Evolutionary conservation across 805 yeast species (phyloP).

Genomic region (Wickerhamomyces bisporus): DNA sequence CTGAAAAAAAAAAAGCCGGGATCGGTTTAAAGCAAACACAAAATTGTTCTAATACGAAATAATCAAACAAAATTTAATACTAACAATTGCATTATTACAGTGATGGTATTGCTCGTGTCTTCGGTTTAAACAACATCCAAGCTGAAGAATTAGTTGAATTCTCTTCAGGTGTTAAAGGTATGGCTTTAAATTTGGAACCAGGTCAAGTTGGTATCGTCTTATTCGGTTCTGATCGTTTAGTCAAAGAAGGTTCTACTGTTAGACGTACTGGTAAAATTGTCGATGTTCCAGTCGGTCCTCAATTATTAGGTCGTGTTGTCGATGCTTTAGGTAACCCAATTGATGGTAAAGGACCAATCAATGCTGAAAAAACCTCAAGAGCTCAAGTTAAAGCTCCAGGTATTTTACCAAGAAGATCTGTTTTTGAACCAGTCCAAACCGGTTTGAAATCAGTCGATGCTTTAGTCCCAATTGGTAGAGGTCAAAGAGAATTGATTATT

Average conservation of each 20-base stretch:
- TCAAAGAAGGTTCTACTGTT: slow-evolving; percentile 99
- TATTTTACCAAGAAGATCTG: slow-evolving; percentile 98
- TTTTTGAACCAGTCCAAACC: slow-evolving; percentile 99
- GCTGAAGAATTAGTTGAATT: slow-evolving; percentile 99
- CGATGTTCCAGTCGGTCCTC: slow-evolving; percentile 98
- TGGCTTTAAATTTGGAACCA: slow-evolving; percentile 99
- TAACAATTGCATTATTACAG: slow-evolving; percentile 42
- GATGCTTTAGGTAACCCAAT: slow-evolving; percentile 99
- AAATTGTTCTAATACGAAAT: too few species aligned
- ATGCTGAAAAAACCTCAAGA: slow-evolving; percentile 77
- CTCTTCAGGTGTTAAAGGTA: slow-evolving; percentile 99
- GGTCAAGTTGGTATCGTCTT: slow-evolving; percentile 99
- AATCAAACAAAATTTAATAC: slow-evolving; percentile 24
- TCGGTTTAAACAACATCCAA: slow-evolving; percentile 98
- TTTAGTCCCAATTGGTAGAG: slow-evolving; percentile 99
- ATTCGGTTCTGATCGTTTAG: slow-evolving; percentile 98
- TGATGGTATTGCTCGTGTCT: slow-evolving; percentile 99
- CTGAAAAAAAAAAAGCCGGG: not conserved
- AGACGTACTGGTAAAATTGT: slow-evolving; percentile 99
- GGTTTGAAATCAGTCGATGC: slow-evolving; percentile 99
- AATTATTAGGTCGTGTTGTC: slow-evolving; percentile 96
- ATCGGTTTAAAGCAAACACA: too few species aligned
- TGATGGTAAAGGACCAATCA: slow-evolving; percentile 99
- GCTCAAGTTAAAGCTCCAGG: slow-evolving; percentile 99
- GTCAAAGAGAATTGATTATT: slow-evolving; percentile 99